Evolutionary conservation across 2,329 filamentous ascomycete genomes (phyloP).

Genomic region (Penicillium sp.): DNA sequence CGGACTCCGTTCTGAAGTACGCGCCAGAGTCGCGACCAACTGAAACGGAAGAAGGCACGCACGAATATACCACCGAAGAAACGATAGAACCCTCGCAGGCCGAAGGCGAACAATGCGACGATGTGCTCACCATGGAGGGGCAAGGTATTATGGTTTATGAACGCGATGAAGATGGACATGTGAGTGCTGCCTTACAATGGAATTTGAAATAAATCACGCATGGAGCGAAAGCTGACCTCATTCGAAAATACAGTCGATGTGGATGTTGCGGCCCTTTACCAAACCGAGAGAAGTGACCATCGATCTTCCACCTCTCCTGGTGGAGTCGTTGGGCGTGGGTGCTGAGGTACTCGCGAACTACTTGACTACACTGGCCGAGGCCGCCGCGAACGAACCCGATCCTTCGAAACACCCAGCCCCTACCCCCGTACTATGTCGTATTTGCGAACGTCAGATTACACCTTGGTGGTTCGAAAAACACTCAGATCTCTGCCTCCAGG

Average conservation of each 20-base stretch:
- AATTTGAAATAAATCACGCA: background rate
- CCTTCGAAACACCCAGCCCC: slow-evolving; percentile 77
- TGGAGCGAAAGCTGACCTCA: background rate
- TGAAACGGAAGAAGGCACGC: slow-evolving; percentile 13
- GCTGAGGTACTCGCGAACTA: slow-evolving; percentile 94
- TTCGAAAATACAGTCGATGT: slow-evolving; percentile 74
- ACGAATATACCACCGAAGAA: slow-evolving; percentile 22
- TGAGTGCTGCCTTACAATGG: slow-evolving; percentile 48
- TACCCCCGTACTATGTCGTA: slow-evolving; percentile 84
- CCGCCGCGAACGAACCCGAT: slow-evolving; percentile 71
- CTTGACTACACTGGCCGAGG: slow-evolving; percentile 83
- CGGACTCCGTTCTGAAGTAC: slow-evolving; percentile 64
- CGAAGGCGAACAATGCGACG: slow-evolving; percentile 43
- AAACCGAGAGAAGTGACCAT: slow-evolving; percentile 91
- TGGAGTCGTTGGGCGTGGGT: slow-evolving; percentile 90
- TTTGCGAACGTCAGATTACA: slow-evolving; percentile 94
- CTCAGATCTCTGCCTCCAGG: slow-evolving; percentile 91
- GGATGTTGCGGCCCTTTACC: slow-evolving; percentile 95
- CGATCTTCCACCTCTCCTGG: slow-evolving; percentile 82
- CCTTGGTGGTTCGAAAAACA: slow-evolving; percentile 99
- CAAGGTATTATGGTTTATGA: slow-evolving; percentile 99
- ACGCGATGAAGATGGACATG: slow-evolving; percentile 83
- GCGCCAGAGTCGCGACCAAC: slow-evolving; percentile 35
- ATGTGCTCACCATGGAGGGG: slow-evolving; percentile 78
- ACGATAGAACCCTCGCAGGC: slow-evolving; percentile 39